Evolutionary conservation across 495 filamentous ascomycete species (phyloP), one percentile per base, ranked within the genome.

Genomic region (Aspergillus ellipticus): DNA sequence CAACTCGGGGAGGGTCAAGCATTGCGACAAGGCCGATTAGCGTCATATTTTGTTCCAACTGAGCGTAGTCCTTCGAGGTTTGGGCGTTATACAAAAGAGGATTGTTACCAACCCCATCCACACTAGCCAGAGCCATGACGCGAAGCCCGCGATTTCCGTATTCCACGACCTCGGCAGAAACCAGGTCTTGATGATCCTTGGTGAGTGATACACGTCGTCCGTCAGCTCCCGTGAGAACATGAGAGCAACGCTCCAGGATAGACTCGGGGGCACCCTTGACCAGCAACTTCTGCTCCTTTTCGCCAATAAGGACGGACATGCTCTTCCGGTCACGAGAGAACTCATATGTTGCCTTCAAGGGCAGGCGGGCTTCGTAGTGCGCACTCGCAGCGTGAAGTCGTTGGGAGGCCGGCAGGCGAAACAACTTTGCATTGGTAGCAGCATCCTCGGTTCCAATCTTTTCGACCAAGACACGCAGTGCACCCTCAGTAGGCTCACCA

Each of bases 241-340:
- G 80, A 37, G 89, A 86, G 75, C 95, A 99, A 41, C 95, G 89
- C 45, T 96, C 94, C 48, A 97, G 80, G 58, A 97, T 84, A 7
- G 90, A 88, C 71, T 99, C 95, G 10, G 95, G 95, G 11, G 95
- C 95, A 58, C 95, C 95, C 73, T 99, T 99, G 56, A 97, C 94
- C 21, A 99, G 83, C 13, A 99, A 85, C 66, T 86, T 88, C 69
- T 93, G 81, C 31, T 84, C 68, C 41, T 77, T 78, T 45, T 78
- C 82, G 42, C 87, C 85, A 46, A 94, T 88, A 16, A 97, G 82
- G 26, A 97, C 95, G 22, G 95, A 99, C 95, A 99, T 99, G 67
- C 95, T 97, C 81, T 99, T 99, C 19, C 95, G 82, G 69, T 97
- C 95, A 65, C 95, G 86, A 5, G 95, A 97, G 73, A 99, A 99